These are phyloP conservation scores for Triangularia verruculosa DNA, from an alignment of 2,329 filamentous ascomycete genomes.

Conservation along the genomic window DNA sequence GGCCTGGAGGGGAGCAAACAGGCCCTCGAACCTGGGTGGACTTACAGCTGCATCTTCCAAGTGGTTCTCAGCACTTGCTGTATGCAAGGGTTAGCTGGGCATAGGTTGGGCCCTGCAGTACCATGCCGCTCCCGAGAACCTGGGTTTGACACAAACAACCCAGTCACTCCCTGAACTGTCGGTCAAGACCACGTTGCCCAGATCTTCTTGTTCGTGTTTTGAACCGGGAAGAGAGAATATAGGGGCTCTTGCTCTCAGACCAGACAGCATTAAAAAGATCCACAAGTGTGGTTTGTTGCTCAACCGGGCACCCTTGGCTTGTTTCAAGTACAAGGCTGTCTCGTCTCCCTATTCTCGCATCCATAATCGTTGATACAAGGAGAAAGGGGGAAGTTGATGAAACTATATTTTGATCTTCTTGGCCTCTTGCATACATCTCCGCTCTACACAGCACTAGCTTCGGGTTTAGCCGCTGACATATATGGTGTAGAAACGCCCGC, in stretches of 20 bases:
- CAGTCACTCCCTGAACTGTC: neutral
- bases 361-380: neutral
- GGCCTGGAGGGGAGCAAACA: neutral
- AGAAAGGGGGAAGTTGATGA: neutral
- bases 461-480: constrained; percentile 8
- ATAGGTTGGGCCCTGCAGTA: neutral
- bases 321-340: constrained; percentile 4
- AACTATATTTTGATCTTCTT: neutral
- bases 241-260: neutral
- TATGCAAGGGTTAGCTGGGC: neutral
- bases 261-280: neutral
- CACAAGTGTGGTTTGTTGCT: constrained; percentile 7
- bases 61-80: neutral
- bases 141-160: neutral
- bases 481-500: constrained; percentile 26
- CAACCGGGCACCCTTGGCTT: constrained; percentile 9
- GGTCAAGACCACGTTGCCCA: neutral
- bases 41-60: neutral
- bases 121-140: neutral
- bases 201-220: neutral
- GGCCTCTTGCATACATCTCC: neutral
- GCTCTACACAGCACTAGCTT: neutral
- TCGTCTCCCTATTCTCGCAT: neutral
- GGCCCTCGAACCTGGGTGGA: neutral
- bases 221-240: neutral